Evolutionary conservation across 352 stramenopile species (phyloP), one percentile per base, ranked within the genome.

Genomic region (Phytopythium litorale): DNA sequence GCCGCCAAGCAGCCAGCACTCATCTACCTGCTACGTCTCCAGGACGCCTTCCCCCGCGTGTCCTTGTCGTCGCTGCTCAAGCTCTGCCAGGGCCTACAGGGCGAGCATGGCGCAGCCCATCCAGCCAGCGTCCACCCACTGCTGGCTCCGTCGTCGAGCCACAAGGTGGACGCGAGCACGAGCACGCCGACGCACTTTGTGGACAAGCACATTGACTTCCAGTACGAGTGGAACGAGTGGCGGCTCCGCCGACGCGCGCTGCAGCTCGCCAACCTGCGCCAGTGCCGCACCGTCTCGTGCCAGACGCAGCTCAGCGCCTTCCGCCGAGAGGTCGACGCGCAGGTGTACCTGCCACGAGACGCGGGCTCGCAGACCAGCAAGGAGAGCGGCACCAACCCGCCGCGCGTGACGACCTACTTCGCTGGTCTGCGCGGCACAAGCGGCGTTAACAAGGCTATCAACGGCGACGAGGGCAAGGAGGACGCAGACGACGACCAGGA

Each of bases 171-270:
- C 66, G 89, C 86, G 21, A 84, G 77, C 55, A 98, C 91, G 35
- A 78, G 84, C 60, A 98, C 94, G 33, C 94, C 94, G 8, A 79
- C 81, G 25, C 94, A 98, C 70, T 98, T 98, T 75, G 58, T 96
- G 7, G 89, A 98, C 55, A 97, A 93, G 70, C 70, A 89, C 64
- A 88, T 98, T 19, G 92, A 98, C 75, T 81, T 81, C 62, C 83
- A 86, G 48, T 98, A 98, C 72, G 85, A 97, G 55, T 98, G 92
- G 91, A 98, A 98, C 75, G 92, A 98, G 69, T 98, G 94, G 94
- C 90, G 80, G 56, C 73, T 98, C 49, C 80, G 94, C 16, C 83
- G 89, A 43, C 85, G 89, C 38, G 91, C 91, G 25, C 73, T 98
- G 45, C 87, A 97, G 69, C 81, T 98, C 53, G 91, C 91, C 21